Percentiles rank a stretch among this genome's conserved stretches.
These are phyloP conservation scores for Fusarium sp. DNA, from an alignment of 2,329 filamentous ascomycete genomes.

Conservation along the genomic window DNA sequence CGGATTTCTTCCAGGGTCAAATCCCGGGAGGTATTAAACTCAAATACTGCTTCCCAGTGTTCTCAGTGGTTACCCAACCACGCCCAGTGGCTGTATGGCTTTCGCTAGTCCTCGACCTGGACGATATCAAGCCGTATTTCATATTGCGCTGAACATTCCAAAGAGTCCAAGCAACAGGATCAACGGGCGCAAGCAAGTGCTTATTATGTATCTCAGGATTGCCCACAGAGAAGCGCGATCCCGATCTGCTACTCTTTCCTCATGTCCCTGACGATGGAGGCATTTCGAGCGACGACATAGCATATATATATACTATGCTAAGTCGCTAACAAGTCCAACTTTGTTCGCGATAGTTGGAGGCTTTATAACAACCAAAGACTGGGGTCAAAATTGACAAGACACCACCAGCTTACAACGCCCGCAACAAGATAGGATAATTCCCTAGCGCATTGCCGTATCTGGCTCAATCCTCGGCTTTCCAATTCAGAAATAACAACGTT, in stretches of 20 bases:
- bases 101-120: slow-evolving; percentile 21
- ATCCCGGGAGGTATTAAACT: slow-evolving; percentile 7
- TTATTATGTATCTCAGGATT: slow-evolving; percentile 14
- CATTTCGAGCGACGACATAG: background rate
- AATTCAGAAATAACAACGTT: background rate
- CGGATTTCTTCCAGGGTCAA: slow-evolving; percentile 3
- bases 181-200: slow-evolving; percentile 13
- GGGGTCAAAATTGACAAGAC: slow-evolving; percentile 16
- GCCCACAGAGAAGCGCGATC: background rate
- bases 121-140: slow-evolving; percentile 6
- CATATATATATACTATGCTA: background rate
- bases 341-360: slow-evolving; percentile 1
- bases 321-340: background rate
- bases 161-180: background rate
- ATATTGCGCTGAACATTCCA: slow-evolving; percentile 23
- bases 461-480: slow-evolving; percentile 4
- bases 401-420: slow-evolving; percentile 21
- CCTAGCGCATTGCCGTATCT: slow-evolving; percentile 14
- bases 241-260: background rate
- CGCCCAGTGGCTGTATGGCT: slow-evolving; percentile 23
- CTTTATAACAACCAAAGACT: slow-evolving; percentile 5
- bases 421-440: slow-evolving; percentile 28
- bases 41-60: slow-evolving; percentile 6
- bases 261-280: background rate
- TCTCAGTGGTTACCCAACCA: slow-evolving; percentile 14